phyloP scores from a whole-genome alignment of 179 eudicot species.

The Nepenthes alata region DNA sequence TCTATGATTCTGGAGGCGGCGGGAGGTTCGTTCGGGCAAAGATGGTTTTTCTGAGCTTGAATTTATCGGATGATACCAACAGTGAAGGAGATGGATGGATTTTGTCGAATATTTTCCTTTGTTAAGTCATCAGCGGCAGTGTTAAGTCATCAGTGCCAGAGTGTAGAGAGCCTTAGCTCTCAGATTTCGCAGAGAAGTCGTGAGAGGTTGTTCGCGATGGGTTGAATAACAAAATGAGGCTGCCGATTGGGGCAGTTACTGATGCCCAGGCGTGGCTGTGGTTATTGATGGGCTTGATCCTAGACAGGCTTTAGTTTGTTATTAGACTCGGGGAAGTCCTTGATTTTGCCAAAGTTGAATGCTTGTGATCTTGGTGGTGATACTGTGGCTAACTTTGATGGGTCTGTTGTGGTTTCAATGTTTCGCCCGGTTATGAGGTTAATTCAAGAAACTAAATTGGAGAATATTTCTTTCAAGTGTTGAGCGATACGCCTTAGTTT shows the following conservation, averaged over 20 bases:
- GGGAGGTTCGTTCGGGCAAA: background rate
- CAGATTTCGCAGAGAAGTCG: constrained; percentile 90
- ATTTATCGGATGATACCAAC: constrained; percentile 3
- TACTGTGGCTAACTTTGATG: constrained; percentile 14
- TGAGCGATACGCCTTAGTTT: constrained; percentile 84
- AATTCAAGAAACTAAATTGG: constrained; percentile 85
- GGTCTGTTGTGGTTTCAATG: constrained; percentile 40
- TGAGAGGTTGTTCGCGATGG: constrained; percentile 51
- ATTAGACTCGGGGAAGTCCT: constrained; percentile 60
- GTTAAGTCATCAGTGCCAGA: constrained; percentile 85
- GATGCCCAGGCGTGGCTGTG: constrained; percentile 84
- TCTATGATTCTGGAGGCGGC: constrained; percentile 1
- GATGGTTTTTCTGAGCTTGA: background rate
- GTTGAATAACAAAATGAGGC: constrained; percentile 10
- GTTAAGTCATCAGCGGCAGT: constrained; percentile 46
- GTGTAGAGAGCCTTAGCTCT: constrained; percentile 79
- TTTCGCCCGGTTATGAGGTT: constrained; percentile 75
- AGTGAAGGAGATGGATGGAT: constrained; percentile 32
- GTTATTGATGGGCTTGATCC: constrained; percentile 74
- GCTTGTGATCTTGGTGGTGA: constrained; percentile 22
- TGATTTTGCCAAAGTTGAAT: constrained; percentile 60
- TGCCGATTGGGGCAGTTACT: constrained; percentile 41
- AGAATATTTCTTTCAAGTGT: constrained; percentile 77
- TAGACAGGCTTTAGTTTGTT: constrained; percentile 52
- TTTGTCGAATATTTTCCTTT: constrained; percentile 60